phyloP scores from a whole-genome alignment of 495 filamentous ascomycete species.

The Penicillium goetzii region DNA sequence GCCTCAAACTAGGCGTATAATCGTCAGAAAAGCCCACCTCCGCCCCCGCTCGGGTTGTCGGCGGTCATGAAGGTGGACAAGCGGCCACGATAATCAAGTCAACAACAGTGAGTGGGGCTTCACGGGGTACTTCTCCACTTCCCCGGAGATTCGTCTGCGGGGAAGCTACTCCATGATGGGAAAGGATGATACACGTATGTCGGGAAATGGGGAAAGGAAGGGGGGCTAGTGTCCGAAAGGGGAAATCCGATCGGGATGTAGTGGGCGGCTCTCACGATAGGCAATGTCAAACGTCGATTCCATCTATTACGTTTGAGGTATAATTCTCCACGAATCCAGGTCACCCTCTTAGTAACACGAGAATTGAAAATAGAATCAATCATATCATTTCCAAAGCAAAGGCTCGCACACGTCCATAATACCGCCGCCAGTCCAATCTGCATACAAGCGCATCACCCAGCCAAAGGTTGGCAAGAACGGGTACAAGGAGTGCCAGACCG shows the following conservation, averaged over 20 bases:
- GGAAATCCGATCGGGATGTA: not conserved
- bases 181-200: not conserved
- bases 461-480: conserved; percentile 35
- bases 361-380: not conserved
- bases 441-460: conserved; percentile 35
- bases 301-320: not conserved
- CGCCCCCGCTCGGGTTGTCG: not conserved
- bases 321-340: not conserved
- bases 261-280: not conserved
- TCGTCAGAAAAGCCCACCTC: not conserved
- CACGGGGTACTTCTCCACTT: not conserved
- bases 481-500: conserved; percentile 32
- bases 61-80: not conserved
- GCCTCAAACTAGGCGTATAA: not conserved
- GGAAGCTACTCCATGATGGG: not conserved
- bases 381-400: not conserved
- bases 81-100: not conserved
- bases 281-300: too few species aligned
- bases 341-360: not conserved
- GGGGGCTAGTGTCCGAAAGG: not conserved
- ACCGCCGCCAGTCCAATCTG: conserved; percentile 38
- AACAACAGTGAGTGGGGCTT: not conserved
- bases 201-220: not conserved
- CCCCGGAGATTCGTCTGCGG: not conserved
- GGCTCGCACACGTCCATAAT: conserved; percentile 14